Conservation (phyloP, 2,329 filamentous ascomycete genomes). For the Cryphonectria parasitica region DNA sequence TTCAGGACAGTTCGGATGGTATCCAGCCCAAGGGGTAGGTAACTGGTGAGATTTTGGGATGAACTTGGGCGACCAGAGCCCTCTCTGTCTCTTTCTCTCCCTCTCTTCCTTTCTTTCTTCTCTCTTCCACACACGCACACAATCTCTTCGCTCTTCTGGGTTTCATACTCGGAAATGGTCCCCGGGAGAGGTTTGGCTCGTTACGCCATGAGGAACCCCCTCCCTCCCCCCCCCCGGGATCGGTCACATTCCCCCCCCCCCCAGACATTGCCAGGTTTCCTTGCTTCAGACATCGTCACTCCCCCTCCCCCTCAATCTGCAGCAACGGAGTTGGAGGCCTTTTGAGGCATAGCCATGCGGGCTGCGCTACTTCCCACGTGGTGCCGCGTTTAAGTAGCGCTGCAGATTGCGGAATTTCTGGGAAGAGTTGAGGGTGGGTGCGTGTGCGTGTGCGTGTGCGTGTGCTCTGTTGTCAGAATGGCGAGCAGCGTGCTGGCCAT, state of each 20-base stretch:
- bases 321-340: neutral
- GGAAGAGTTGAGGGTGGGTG: neutral
- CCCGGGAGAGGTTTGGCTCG: neutral
- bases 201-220: neutral
- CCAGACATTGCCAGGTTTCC: neutral
- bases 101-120: neutral
- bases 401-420: neutral
- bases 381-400: neutral
- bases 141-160: neutral
- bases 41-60: neutral
- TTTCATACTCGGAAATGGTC: neutral
- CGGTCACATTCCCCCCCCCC: neutral
- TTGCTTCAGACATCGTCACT: neutral
- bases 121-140: neutral
- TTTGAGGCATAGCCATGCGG: neutral
- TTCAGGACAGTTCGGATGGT: neutral
- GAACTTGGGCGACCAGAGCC: neutral
- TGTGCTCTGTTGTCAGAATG: neutral
- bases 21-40: neutral
- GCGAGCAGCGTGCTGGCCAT: neutral
- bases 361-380: neutral
- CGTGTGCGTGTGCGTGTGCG: too few species aligned
- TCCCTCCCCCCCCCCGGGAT: neutral
- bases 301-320: neutral
- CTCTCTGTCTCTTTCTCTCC: neutral